Evolutionary conservation across 805 yeast genomes (phyloP), one percentile per base, ranked within the genome.

Genomic region (Barnettozyma sucrosica): DNA sequence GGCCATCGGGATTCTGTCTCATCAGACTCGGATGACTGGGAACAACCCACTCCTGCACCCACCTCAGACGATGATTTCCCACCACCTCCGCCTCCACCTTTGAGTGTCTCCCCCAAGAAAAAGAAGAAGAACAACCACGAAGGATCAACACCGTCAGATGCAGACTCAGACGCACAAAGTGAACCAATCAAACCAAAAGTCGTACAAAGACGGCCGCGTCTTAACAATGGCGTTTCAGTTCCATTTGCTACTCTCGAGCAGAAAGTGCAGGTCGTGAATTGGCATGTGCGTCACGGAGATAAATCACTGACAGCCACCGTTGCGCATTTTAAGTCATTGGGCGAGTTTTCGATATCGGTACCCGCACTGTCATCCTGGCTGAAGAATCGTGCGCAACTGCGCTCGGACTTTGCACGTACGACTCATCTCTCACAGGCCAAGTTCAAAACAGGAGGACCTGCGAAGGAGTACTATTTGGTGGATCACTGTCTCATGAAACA

Each of bases 211-310:
- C 14, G 33, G 23, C 41, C 24, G 24, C 28, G 41, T 13, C 16
- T 11, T n/a, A 28, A 19, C 13, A 21, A 28, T 9, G 11, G 25
- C 21, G 14, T 26, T 14, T 56, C 51, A 40, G 53, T 65, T 16
- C 67, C 69, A 3, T 50, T 70, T 16, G 70, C 74, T 1, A 69
- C 72, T 1, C 43, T 69, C 5, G 65, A 61, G 47, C 69, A 69
- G 45, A 69, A 68, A 49, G 59, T 69, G 7, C 54, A 58, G 44
- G 69, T 59, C 0, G 51, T 69, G 19, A 63, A 69, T 28, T 70
- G 74, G 72, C 66, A 61, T 51, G 55, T 59, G 36, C 42, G 53
- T 8, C 58, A 63, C 26, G 62, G 63, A 21, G 59, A 61, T 18
- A 61, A 58, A 46, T 61, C 66, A 3, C 74, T 70, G 45, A 65